Evolutionary conservation across 345 rosid genomes (phyloP).

Genomic region (Aquilaria sinensis): DNA sequence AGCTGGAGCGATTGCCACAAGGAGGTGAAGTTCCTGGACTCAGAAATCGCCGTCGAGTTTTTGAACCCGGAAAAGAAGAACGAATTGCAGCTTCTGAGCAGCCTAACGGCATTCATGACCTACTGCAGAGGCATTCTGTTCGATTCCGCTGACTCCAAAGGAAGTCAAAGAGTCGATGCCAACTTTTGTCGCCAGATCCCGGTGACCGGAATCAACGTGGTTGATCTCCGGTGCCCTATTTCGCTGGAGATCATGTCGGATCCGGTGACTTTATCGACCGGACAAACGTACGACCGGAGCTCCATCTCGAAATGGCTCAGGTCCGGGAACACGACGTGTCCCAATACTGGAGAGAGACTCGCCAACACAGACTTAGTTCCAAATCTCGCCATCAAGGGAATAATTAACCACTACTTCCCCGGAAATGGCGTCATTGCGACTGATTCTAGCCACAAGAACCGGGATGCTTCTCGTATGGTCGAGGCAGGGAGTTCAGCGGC

Average conservation of each 20-base stretch:
- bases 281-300: conserved; percentile 66
- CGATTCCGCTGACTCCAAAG: conserved; percentile 24
- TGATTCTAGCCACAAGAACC: conserved; percentile 27
- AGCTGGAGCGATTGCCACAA: conserved; percentile 60
- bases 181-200: conserved; percentile 2
- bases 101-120: conserved; percentile 49
- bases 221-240: conserved; percentile 72
- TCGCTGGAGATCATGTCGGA: conserved; percentile 66
- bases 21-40: conserved; percentile 48
- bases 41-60: conserved; percentile 35
- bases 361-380: conserved; percentile 30
- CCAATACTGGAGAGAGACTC: conserved; percentile 58
- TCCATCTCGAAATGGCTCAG: conserved; percentile 62
- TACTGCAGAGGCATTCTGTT: conserved; percentile 62
- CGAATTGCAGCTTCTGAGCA: conserved; percentile 32
- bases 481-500: conserved; percentile 49
- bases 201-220: conserved; percentile 31
- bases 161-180: conserved; percentile 6
- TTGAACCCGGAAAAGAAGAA: conserved; percentile 20
- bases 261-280: conserved; percentile 60
- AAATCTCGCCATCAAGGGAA: conserved; percentile 40
- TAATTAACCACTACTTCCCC: conserved; percentile 38
- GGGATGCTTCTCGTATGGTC: conserved; percentile 25
- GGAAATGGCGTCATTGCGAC: conserved; percentile 32
- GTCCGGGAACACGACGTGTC: conserved; percentile 60